Evolutionary conservation across 2,329 filamentous ascomycete species (phyloP).

Genomic region (Colletotrichum chlorophyti): DNA sequence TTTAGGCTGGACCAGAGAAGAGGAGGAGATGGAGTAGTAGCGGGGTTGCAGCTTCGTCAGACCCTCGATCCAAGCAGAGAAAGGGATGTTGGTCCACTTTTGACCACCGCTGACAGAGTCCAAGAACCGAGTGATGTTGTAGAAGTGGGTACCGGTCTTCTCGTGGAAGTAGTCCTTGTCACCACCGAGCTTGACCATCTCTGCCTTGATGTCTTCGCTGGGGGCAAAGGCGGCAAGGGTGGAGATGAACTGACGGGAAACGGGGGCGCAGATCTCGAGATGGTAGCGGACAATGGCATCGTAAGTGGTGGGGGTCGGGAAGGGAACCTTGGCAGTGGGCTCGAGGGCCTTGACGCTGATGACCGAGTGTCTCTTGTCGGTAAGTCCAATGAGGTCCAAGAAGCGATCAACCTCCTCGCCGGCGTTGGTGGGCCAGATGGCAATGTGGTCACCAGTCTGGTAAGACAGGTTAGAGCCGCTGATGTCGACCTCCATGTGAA

Average conservation of each 20-base stretch:
- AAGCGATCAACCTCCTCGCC: slow-evolving; percentile 93
- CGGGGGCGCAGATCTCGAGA: slow-evolving; percentile 93
- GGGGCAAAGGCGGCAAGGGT: slow-evolving; percentile 90
- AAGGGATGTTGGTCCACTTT: slow-evolving; percentile 85
- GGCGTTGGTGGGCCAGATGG: slow-evolving; percentile 95
- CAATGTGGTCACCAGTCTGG: slow-evolving; percentile 96
- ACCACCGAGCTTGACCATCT: slow-evolving; percentile 85
- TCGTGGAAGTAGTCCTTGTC: slow-evolving; percentile 97
- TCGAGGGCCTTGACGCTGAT: slow-evolving; percentile 91
- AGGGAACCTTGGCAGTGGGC: slow-evolving; percentile 94
- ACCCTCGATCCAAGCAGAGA: slow-evolving; percentile 93
- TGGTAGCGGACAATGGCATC: slow-evolving; percentile 94
- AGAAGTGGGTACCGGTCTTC: slow-evolving; percentile 79
- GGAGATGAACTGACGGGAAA: slow-evolving; percentile 94
- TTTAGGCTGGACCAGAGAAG: slow-evolving; percentile 90
- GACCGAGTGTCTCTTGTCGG: slow-evolving; percentile 79
- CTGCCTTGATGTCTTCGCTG: slow-evolving; percentile 81
- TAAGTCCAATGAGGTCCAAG: slow-evolving; percentile 77
- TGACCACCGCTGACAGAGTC: slow-evolving; percentile 74
- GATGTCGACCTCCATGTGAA: slow-evolving; percentile 95
- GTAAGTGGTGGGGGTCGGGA: slow-evolving; percentile 96
- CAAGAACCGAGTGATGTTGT: slow-evolving; percentile 89
- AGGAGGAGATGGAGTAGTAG: slow-evolving; percentile 99
- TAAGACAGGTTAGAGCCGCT: slow-evolving; percentile 89
- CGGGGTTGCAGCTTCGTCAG: slow-evolving; percentile 94